Percentiles rank a stretch among this genome's conserved stretches.
phyloP scores from a whole-genome alignment of 768 basidiomycete genomes.

The Rhizopogon rudus region DNA sequence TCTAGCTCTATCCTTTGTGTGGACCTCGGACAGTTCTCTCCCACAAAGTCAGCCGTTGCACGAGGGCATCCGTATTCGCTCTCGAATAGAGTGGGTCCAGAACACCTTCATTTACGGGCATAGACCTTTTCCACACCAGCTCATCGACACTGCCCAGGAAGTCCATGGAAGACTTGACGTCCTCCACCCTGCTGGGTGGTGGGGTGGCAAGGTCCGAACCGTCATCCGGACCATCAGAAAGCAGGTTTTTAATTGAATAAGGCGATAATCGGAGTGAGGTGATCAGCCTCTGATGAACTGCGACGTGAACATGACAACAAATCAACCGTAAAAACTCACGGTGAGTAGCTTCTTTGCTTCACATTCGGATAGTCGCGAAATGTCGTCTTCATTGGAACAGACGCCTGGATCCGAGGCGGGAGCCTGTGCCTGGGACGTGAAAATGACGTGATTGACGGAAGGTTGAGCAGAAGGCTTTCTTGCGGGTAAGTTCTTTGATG shows the following conservation, averaged over 20 bases:
- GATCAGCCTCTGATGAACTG: background rate
- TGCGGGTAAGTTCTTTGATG: background rate
- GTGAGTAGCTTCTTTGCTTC: slow-evolving; percentile 16
- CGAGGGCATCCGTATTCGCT: slow-evolving; percentile 19
- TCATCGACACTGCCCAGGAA: slow-evolving; percentile 23
- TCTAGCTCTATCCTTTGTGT: background rate
- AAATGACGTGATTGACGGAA: background rate
- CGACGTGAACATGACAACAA: background rate
- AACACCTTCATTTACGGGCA: slow-evolving; percentile 2
- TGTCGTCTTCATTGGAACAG: slow-evolving; percentile 3
- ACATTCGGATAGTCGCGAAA: slow-evolving; percentile 16
- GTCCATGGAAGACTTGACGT: slow-evolving; percentile 18
- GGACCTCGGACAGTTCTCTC: slow-evolving; percentile 19
- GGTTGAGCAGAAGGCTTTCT: background rate
- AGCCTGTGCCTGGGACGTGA: background rate
- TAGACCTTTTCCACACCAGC: slow-evolving; percentile 21
- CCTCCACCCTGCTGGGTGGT: slow-evolving; percentile 1
- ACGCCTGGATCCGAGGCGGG: background rate
- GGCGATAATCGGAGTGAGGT: background rate
- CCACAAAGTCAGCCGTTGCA: slow-evolving; percentile 23
- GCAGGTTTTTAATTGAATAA: background rate
- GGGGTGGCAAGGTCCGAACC: background rate
- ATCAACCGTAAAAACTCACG: slow-evolving; percentile 10
- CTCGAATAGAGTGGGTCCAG: slow-evolving; percentile 16
- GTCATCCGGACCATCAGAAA: background rate